phyloP scores from a whole-genome alignment of 345 rosid species.

The Citrus sp. region DNA sequence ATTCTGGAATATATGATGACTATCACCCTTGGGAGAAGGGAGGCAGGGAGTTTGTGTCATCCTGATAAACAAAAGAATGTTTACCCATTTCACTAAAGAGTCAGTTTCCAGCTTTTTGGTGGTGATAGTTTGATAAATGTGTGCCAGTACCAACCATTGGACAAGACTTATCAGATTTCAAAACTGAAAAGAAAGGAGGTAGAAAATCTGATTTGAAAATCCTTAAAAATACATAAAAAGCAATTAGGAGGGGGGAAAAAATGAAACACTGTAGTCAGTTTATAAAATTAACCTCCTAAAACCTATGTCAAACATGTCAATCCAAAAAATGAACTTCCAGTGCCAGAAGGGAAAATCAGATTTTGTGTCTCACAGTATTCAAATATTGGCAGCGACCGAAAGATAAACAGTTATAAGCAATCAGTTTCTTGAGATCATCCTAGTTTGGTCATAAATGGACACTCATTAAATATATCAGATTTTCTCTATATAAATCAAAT shows the following conservation, averaged over 20 bases:
- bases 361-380: background rate
- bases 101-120: background rate
- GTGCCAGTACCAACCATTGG: background rate
- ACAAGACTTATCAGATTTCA: background rate
- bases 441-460: background rate
- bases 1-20: background rate
- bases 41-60: background rate
- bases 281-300: background rate
- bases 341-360: background rate
- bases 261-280: background rate
- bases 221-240: background rate
- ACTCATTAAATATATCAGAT: background rate
- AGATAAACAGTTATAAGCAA: background rate
- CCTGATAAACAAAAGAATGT: background rate
- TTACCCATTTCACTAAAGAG: background rate
- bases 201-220: background rate
- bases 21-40: background rate
- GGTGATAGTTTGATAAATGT: background rate
- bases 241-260: background rate
- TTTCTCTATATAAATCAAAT: conserved; percentile 2
- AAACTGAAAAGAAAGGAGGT: background rate
- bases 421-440: background rate
- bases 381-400: background rate
- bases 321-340: background rate
- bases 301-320: background rate